Base-by-base conservation (phyloP, 129 eudicot genomes). In the Chrysanthemum lavandulifolium region DNA sequence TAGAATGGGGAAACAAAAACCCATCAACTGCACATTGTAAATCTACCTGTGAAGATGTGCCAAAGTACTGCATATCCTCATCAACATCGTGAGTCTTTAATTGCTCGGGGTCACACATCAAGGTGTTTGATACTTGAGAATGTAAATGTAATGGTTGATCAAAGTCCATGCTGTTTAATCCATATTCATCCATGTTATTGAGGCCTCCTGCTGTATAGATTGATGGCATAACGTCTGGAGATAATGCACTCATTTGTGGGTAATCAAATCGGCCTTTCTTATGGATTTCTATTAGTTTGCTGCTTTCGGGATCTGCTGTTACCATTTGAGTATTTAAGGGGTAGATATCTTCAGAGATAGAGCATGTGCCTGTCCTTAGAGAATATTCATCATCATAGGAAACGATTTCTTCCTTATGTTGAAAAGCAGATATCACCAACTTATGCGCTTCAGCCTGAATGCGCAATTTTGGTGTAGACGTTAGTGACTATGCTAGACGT, bases 371-470 rank as follows among this genome's bases (percentile, higher is more conserved):
- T 18, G 77, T 74, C 21, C 76, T 65, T 23, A 85, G 82, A 59
- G 88, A 86, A 19, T 82, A 65, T 68, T 82, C 83, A 56, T 85
- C 97, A 33, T 88, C 93, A 40, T 84, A 83, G 14, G 83, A 57
- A 56, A 81, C 70, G 6, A 86, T 82, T 73, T 81, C 69, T 13
- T 75, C 93, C 71, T 65, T 81, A 75, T 86, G 76, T 66, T 76
- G 84, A 68, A 78, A 89, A 5, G 94, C 89, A 59, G 80, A 77
- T 61, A 81, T 73, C 33, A 85, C 91, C 82, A 79, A 62, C 72
- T 85, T 85, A 56, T 65, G 83, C 31, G 96, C 91, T 58, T 89
- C 87, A 27, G 74, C 86, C 98, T 92, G 77, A 65, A 56, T 19
- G 47, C 63, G 67, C 60, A 45, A 49, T 74, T 6, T 25, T 13